Conservation (phyloP, 2,329 filamentous ascomycete genomes). For the Bipolaris bicolor region DNA sequence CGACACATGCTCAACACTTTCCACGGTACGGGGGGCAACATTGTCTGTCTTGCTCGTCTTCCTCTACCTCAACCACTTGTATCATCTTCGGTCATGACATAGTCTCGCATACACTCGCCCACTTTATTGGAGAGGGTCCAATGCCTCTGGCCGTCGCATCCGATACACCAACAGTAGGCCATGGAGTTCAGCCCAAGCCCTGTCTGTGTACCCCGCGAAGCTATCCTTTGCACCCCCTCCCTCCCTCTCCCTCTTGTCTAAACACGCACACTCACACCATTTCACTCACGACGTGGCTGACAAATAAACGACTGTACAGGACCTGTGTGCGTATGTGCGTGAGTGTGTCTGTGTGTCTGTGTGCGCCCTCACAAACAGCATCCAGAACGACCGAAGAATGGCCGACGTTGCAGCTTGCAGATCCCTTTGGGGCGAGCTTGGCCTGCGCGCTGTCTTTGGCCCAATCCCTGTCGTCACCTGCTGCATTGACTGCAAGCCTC, state of each 20-base stretch:
- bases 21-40: conserved; percentile 1
- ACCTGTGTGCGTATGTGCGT: conserved; percentile 7
- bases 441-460: conserved; percentile 6
- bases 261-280: not conserved
- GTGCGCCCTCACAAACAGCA: conserved; percentile 8
- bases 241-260: not conserved
- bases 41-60: not conserved
- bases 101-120: conserved; percentile 13
- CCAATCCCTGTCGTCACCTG: conserved; percentile 18
- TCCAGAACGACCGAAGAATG: conserved; percentile 39
- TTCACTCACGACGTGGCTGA: conserved; percentile 21
- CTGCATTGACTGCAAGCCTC: conserved; percentile 20
- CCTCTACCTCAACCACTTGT: conserved; percentile 1
- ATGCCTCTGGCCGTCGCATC: conserved; percentile 8
- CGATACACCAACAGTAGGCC: conserved; percentile 6
- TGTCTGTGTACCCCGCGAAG: conserved; percentile 1
- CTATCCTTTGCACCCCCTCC: not conserved
- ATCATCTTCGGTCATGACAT: conserved; percentile 17
- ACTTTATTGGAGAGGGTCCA: conserved; percentile 11
- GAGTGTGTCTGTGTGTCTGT: not conserved
- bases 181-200: conserved; percentile 4
- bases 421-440: conserved; percentile 27
- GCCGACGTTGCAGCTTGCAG: conserved; percentile 32
- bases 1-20: not conserved
- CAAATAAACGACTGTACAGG: conserved; percentile 22